These are phyloP conservation scores for Verbascum thapsus DNA, from an alignment of 257 asterid species.

Conservation along the genomic window DNA sequence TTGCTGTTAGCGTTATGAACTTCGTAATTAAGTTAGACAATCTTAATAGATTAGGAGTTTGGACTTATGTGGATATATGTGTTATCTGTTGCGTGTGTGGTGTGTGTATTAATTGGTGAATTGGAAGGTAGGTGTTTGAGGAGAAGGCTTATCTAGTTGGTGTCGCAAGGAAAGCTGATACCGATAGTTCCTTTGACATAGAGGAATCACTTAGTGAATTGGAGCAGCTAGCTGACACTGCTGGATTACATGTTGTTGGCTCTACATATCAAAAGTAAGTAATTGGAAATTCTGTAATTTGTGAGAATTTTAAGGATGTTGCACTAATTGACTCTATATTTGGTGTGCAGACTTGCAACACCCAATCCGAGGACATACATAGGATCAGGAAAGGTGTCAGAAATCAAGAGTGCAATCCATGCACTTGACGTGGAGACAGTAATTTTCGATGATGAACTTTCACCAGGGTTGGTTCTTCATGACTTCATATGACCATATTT, in stretches of 20 bases:
- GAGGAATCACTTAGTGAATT: constrained; percentile 93
- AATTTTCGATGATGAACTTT: constrained; percentile 93
- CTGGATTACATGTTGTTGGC: constrained; percentile 87
- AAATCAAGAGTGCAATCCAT: constrained; percentile 83
- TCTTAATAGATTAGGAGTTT: constrained; percentile 12
- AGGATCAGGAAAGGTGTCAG: constrained; percentile 96
- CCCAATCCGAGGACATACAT: constrained; percentile 92
- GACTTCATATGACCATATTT: constrained; percentile 16
- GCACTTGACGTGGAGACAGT: constrained; percentile 89
- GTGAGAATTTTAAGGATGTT: constrained; percentile 8
- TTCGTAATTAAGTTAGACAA: neutral
- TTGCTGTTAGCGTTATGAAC: neutral
- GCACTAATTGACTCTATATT: constrained; percentile 27
- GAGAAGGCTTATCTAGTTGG: constrained; percentile 93
- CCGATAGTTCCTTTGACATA: constrained; percentile 55
- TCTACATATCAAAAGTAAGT: constrained; percentile 89
- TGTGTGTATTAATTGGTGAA: constrained; percentile 25
- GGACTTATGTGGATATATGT: neutral
- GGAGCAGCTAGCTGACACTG: constrained; percentile 95
- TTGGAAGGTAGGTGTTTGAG: constrained; percentile 64
- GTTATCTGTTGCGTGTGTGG: constrained; percentile 12
- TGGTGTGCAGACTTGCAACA: constrained; percentile 63
- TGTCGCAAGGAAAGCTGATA: constrained; percentile 73
- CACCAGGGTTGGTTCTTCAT: constrained; percentile 75
- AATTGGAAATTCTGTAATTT: constrained; percentile 24